Evolutionary conservation across 495 filamentous ascomycete species (phyloP).

Genomic region (Astrothelium macrocarpum): DNA sequence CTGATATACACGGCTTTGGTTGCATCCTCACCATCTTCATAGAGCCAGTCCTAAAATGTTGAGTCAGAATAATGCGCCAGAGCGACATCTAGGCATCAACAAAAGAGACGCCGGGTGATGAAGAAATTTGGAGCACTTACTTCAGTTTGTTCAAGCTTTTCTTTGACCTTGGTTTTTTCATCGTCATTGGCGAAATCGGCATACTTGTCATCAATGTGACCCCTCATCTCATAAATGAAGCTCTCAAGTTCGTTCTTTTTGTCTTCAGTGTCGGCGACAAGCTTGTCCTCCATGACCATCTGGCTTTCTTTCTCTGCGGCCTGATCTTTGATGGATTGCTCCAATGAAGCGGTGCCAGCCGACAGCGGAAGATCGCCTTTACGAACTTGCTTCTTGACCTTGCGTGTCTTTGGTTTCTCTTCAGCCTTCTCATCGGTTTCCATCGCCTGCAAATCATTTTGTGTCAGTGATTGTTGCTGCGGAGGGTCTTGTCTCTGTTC

Average conservation of each 20-base stretch:
- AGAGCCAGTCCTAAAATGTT: slow-evolving; percentile 80
- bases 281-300: slow-evolving; percentile 98
- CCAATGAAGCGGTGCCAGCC: slow-evolving; percentile 69
- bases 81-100: too few relatives aligned
- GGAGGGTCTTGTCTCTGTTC: not conserved
- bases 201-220: slow-evolving; percentile 87
- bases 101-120: too few relatives aligned
- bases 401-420: slow-evolving; percentile 81
- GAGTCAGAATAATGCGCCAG: not conserved
- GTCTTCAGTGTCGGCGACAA: slow-evolving; percentile 95
- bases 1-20: slow-evolving; percentile 86
- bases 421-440: slow-evolving; percentile 61
- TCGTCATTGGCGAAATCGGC: slow-evolving; percentile 81
- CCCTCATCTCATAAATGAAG: slow-evolving; percentile 89
- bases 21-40: slow-evolving; percentile 93
- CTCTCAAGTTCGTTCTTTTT: slow-evolving; percentile 99
- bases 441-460: slow-evolving; percentile 59
- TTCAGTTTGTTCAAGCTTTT: slow-evolving; percentile 73
- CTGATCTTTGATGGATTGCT: slow-evolving; percentile 53
- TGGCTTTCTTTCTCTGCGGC: slow-evolving; percentile 68
- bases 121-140: too few relatives aligned
- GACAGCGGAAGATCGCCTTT: slow-evolving; percentile 93
- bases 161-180: slow-evolving; percentile 76
- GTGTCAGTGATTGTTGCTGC: slow-evolving; percentile 10
- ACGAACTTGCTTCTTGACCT: slow-evolving; percentile 98